A percentile compares a stretch with the other conserved stretches of the same genome.
These are phyloP conservation scores for Macaranga tanarius DNA, from an alignment of 441 rosid species.

Conservation along the genomic window DNA sequence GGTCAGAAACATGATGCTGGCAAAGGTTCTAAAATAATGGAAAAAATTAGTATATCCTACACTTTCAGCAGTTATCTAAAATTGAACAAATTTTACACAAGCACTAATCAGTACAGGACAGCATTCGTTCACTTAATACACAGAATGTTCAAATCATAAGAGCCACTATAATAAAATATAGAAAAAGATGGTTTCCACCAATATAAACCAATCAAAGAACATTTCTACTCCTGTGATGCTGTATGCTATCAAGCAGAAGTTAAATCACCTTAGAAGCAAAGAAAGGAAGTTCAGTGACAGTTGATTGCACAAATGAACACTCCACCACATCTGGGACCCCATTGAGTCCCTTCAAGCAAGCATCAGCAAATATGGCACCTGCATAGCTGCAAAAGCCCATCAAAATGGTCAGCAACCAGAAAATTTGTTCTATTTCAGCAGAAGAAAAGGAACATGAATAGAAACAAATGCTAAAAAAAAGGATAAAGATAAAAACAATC, in stretches of 20 bases:
- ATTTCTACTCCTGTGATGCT: no score
- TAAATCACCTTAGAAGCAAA: constrained; percentile 86
- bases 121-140: background rate
- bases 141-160: background rate
- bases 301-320: constrained; percentile 85
- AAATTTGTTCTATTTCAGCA: background rate
- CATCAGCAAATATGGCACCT: constrained; percentile 93
- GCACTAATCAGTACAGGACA: background rate
- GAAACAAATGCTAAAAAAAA: background rate
- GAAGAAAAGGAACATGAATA: background rate
- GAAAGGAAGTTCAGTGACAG: constrained; percentile 83
- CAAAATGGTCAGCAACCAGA: background rate
- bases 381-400: constrained; percentile 60
- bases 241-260: background rate
- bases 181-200: background rate
- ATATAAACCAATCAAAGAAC: background rate
- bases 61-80: background rate
- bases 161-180: no score
- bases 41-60: background rate
- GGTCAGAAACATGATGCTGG: background rate
- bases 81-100: background rate
- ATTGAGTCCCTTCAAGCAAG: constrained; percentile 92
- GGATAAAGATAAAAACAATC: background rate
- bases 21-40: background rate
- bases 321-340: constrained; percentile 88